These are phyloP conservation scores for Rhododendron williamsianum DNA, from an alignment of 148 eudicot species.

Conservation along the genomic window DNA sequence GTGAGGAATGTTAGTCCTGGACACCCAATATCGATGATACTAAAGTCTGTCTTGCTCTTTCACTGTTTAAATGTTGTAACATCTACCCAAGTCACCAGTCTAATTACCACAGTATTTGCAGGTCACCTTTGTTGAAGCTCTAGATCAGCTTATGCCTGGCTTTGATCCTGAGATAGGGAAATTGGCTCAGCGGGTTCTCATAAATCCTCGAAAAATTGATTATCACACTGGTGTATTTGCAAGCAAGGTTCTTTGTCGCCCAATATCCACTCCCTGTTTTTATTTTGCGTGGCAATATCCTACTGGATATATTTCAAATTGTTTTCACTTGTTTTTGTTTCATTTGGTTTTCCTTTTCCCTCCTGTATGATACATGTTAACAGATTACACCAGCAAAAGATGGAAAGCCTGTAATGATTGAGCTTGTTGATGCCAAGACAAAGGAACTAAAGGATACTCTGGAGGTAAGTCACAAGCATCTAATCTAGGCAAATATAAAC, in stretches of 20 bases:
- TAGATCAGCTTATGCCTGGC: constrained; percentile 99
- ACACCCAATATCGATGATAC: not conserved
- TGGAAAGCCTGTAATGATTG: constrained; percentile 95
- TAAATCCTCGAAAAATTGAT: constrained; percentile 95
- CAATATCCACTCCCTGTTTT: not conserved
- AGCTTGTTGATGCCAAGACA: constrained; percentile 97
- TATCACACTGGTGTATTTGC: constrained; percentile 99
- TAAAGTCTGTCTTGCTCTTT: not conserved
- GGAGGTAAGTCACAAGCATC: constrained; percentile 49
- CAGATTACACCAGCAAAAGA: constrained; percentile 98
- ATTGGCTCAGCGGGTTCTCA: constrained; percentile 91
- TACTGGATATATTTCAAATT: not conserved
- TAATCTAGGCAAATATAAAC: not conserved
- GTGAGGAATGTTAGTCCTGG: not conserved
- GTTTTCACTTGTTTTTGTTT: constrained; percentile 6
- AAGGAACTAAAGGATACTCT: constrained; percentile 80
- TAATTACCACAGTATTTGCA: constrained; percentile 22
- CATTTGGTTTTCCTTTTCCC: not conserved
- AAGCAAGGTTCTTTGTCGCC: constrained; percentile 58
- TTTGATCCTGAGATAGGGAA: constrained; percentile 99
- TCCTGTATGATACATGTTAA: constrained; percentile 10
- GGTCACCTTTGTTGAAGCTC: constrained; percentile 98
- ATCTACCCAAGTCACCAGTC: not conserved
- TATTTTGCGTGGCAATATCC: constrained; percentile 1
- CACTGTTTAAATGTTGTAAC: not conserved